Evolutionary conservation across 176 grass and related monocot species (phyloP), one percentile per base, ranked within the genome.

Genomic region (Chloris gayana): DNA sequence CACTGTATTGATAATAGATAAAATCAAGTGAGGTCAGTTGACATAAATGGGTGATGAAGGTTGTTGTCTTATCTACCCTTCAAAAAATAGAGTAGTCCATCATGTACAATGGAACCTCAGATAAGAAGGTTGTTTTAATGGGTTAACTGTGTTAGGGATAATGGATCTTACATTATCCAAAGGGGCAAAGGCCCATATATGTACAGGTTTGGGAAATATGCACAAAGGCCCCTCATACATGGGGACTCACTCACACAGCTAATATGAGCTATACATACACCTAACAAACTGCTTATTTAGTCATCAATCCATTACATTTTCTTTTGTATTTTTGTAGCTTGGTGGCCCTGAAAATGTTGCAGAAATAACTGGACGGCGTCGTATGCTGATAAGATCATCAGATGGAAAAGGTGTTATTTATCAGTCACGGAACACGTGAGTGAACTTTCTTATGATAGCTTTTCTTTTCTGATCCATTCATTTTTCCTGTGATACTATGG

Each of bases 281-380:
- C n/a, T n/a, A n/a, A n/a, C n/a, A n/a, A n/a, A n/a, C n/a, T 82
- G 72, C 82, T 71, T 65, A 26, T 80, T 87, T 44, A 53, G 41
- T 62, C 29, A 59, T 83, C 45, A 64, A 25, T 4, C 21, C 34
- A 69, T 70, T 80, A 38, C 21, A 30, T 78, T 41, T 22, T 17
- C 34, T 57, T 64, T 62, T 58, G 18, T 56, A 80, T 80, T 88
- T 83, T 72, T 85, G 64, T 73, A 97, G 94, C 76, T 97, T 69
- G 94, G 94, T 69, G 94, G 94, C 18, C 91, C 94, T 83, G 83
- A 97, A n/a, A 92, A 92, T 90, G 94, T 97, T 65, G 87, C 94
- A 58, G 94, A 97, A 91, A 90, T 97, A 74, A 97, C 94, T 88
- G 94, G 94, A 47, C 77, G 94, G 29, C 89, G 89, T 41, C 89